phyloP scores from a whole-genome alignment of 257 asterid genomes.

The Solanum gracilifrons region DNA sequence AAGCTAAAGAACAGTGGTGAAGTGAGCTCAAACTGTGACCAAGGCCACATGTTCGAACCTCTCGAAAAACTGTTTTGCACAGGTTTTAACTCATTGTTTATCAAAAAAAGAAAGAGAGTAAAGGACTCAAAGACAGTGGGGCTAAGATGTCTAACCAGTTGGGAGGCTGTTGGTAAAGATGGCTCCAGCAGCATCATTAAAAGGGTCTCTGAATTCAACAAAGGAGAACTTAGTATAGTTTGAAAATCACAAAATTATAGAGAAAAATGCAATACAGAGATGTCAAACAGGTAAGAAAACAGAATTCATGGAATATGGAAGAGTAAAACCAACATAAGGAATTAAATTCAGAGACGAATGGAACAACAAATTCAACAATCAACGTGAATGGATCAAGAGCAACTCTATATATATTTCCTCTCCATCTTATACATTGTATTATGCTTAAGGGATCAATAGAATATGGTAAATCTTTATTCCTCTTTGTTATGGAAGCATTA shows the following conservation, averaged over 20 bases:
- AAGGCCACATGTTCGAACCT: not conserved
- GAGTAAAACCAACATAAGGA: not conserved
- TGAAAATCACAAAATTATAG: not conserved
- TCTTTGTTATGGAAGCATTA: not conserved
- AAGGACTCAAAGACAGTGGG: not conserved
- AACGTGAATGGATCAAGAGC: not conserved
- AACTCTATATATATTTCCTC: not conserved
- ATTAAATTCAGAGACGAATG: not conserved
- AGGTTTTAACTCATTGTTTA: not conserved
- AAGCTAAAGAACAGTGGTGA: not conserved
- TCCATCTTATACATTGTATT: not conserved
- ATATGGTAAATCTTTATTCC: not conserved
- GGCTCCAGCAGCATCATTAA: slow-evolving; percentile 47
- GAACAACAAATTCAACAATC: not conserved
- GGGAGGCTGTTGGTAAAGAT: slow-evolving; percentile 32
- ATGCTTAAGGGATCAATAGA: not conserved
- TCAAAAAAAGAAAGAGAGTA: not conserved
- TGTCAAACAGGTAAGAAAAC: not conserved
- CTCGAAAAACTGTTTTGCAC: not conserved
- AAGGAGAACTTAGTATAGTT: not conserved
- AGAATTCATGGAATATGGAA: not conserved
- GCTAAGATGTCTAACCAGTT: slow-evolving; percentile 36
- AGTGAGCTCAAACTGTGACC: not conserved
- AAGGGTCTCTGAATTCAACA: slow-evolving; percentile 31
- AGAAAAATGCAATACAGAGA: not conserved